Evolutionary conservation across 2,329 filamentous ascomycete species (phyloP), one percentile per base, ranked within the genome.

Genomic region (Botrytis cinerea): DNA sequence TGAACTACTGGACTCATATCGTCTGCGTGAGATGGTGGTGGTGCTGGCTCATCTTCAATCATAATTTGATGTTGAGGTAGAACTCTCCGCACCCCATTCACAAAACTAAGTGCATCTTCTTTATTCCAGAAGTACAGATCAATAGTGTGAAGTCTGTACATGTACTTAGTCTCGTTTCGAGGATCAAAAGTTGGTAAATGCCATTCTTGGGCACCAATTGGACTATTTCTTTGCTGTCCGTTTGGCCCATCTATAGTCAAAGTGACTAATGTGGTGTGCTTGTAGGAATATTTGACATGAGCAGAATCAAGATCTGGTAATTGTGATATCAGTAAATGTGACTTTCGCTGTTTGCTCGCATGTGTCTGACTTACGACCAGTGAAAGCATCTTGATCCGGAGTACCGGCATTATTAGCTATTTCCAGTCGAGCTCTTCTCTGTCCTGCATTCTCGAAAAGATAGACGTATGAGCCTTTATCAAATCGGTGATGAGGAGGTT

Each of bases 121-220:
- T 89, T 88, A 0, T 90, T 93, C 91, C 92, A 94, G 79, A 95
- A 92, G 83, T 95, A 95, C 22, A 95, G 84, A 79, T 95, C 92
- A 73, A 95, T 81, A 0, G 90, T 91, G 80, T 93, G 90, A 12
- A 95, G 86, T 80, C 89, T 90, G 83, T 94, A 94, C 85, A 94
- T 89, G 81, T 94, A 94, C 81, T 92, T 93, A 80, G 88, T 90
- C 81, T 94, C 89, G 81, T 93, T 93, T 69, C 86, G 86, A 2
- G 89, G 89, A 81, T 95, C 92, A 80, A 87, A 92, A 0, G 89
- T 90, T 2, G 92, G 92, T 10, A 95, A 86, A 81, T 93, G 91
- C 93, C 92, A 95, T 81, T 94, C 85, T 75, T 87, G 87, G 64
- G 84, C 83, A 76, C 87, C 73, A 75, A 78, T 81, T 32, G 43